Conservation (phyloP, 768 basidiomycete species). For the Macrolepiota dolichaula region DNA sequence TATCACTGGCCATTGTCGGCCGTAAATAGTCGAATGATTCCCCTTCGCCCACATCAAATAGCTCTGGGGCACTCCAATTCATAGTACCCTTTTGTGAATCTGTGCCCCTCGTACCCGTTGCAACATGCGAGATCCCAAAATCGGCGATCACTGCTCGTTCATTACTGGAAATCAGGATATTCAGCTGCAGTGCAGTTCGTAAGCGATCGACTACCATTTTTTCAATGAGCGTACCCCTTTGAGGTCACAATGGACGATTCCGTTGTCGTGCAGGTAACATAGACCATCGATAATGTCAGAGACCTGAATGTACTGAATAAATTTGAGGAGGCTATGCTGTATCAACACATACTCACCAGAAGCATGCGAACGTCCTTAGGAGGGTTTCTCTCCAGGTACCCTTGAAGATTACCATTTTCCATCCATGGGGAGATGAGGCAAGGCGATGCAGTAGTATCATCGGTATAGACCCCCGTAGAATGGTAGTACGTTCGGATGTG, state of each 20-base stretch:
- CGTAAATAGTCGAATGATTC: background rate
- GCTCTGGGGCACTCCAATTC: background rate
- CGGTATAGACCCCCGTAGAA: conserved; percentile 3
- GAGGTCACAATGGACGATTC: background rate
- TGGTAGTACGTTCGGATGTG: background rate
- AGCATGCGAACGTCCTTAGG: background rate
- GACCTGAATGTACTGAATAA: background rate
- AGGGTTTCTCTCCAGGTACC: background rate
- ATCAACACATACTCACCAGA: background rate
- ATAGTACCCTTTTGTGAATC: background rate
- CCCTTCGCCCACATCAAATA: background rate
- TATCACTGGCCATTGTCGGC: background rate
- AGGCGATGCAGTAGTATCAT: background rate
- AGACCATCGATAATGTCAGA: background rate
- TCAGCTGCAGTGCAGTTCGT: background rate
- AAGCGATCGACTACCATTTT: background rate
- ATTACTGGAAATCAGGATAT: background rate
- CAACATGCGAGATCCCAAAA: background rate
- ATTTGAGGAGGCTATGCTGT: background rate
- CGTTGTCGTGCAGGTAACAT: background rate
- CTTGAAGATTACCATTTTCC: background rate
- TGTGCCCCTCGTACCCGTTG: background rate
- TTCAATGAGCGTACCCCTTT: background rate
- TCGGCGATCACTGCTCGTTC: background rate
- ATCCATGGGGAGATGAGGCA: background rate